Base-by-base conservation (phyloP, 148 eudicot genomes). In the Pouteria glomerata region DNA sequence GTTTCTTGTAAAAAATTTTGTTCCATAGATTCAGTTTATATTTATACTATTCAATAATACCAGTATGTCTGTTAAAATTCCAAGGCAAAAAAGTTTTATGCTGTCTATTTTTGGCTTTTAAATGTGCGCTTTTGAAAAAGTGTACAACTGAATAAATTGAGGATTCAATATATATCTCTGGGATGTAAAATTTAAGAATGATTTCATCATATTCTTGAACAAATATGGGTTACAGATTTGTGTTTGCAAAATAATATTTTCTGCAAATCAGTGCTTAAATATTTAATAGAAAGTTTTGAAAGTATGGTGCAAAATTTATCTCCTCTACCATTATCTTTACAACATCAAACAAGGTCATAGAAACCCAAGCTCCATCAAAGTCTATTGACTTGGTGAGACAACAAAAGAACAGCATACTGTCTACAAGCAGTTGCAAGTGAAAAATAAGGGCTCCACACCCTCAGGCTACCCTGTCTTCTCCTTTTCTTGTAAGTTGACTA, bases 371-470 rank as follows among this genome's bases (percentile, higher is more conserved):
- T 52, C 61, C 52, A 51, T 45, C 58, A 44, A 39, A 26, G 69
- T 37, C 57, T 37, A 73, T 69, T 53, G 53, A 73, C 76, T 63
- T 52, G 69, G 53, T 29, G 37, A 33, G 62, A 63, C 68, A 73
- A 57, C 69, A 35, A 73, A 64, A 63, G 76, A 58, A 63, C 37
- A 63, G 62, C 51, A 21, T 37, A 73, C 30, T 53, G 62, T 63
- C 62, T 73, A 63, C 76, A 63, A 63, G 70, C 45, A 52, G 63
- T 73, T 53, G 51, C 62, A 53, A 73, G 42, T 63, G 76, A 63
- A 27, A 44, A 63, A 35, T 47, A 63, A 53, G 69, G 76, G 62
- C 53, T 35, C 26, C 47, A 73, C 69, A 26, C 62, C 66, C 61
- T 63, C 62, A 73, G 75, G 68, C 63, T 73, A 63, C 63, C 44